Conservation (phyloP, 2,329 filamentous ascomycete genomes). For the Aspergillus nomiae region DNA sequence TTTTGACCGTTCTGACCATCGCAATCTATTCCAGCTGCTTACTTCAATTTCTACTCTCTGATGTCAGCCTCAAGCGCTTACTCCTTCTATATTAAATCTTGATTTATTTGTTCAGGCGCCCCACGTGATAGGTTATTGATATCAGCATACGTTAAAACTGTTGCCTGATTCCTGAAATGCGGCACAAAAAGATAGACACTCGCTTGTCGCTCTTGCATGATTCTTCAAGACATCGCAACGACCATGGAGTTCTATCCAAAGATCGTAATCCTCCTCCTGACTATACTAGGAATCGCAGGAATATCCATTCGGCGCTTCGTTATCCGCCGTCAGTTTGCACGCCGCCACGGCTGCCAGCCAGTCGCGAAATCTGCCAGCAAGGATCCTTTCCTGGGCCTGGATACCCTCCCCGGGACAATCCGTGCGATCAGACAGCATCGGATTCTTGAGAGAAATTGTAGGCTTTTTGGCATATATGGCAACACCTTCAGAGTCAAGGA, state of each 20-base stretch:
- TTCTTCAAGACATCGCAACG: no score
- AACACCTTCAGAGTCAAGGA: conserved; percentile 17
- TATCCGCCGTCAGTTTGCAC: conserved; percentile 19
- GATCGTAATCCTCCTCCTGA: background rate
- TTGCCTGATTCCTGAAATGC: no score
- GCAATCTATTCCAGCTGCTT: no score
- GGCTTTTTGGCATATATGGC: conserved; percentile 2
- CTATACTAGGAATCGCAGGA: background rate
- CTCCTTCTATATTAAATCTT: no score
- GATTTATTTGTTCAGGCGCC: no score
- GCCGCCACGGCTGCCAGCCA: conserved; percentile 17
- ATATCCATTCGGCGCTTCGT: conserved; percentile 2
- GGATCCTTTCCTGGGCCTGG: conserved; percentile 22
- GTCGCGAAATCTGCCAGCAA: conserved; percentile 14
- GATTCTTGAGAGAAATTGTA: background rate
- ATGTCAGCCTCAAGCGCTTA: no score
- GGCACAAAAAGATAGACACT: no score
- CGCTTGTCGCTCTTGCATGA: no score
- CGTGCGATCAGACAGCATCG: conserved; percentile 2
- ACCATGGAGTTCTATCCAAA: background rate
- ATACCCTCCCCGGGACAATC: conserved; percentile 2
- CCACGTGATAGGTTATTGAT: no score
- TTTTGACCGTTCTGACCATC: no score
- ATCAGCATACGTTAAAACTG: no score
- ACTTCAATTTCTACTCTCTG: no score